Evolutionary conservation across 2,329 filamentous ascomycete genomes (phyloP).

Genomic region (Alternaria hordeiaustralica): DNA sequence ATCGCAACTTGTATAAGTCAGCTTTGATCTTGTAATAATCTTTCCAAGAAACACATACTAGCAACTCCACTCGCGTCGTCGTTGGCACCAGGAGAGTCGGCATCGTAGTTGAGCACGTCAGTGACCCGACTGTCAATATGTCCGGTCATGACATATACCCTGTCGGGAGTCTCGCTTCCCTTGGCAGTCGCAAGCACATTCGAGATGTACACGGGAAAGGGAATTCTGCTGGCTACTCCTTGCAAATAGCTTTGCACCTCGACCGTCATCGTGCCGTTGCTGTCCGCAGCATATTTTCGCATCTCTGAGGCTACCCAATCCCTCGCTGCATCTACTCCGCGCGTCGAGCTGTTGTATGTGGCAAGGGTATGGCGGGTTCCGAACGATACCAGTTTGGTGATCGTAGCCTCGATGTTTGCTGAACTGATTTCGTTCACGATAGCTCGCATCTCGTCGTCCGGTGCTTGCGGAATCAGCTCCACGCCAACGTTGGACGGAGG

Average conservation of each 20-base stretch:
- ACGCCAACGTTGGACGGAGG: slow-evolving; percentile 49
- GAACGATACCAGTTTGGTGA: slow-evolving; percentile 62
- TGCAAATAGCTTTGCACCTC: slow-evolving; percentile 61
- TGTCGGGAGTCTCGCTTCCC: slow-evolving; percentile 56
- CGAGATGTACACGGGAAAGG: slow-evolving; percentile 60
- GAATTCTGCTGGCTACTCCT: slow-evolving; percentile 54
- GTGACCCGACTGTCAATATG: slow-evolving; percentile 63
- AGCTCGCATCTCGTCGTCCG: slow-evolving; percentile 48
- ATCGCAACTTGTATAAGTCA: slow-evolving; percentile 52
- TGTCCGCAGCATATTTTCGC: slow-evolving; percentile 54
- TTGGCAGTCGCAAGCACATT: slow-evolving; percentile 59
- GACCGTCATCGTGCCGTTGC: slow-evolving; percentile 60
- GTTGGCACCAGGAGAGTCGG: slow-evolving; percentile 63
- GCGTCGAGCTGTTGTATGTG: slow-evolving; percentile 57
- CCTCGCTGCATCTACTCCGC: slow-evolving; percentile 63
- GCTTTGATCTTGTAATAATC: background rate
- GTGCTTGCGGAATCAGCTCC: slow-evolving; percentile 50
- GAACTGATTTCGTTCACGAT: slow-evolving; percentile 52
- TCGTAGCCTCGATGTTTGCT: slow-evolving; percentile 57
- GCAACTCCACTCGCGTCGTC: slow-evolving; percentile 65
- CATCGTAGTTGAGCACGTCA: slow-evolving; percentile 59
- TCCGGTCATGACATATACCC: slow-evolving; percentile 62
- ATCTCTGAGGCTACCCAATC: slow-evolving; percentile 64
- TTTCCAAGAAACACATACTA: slow-evolving; percentile 26
- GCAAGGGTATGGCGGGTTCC: slow-evolving; percentile 65